These are phyloP conservation scores for Mycosarcoma maydis DNA, from an alignment of 1,284 basidiomycete species.

Conservation along the genomic window DNA sequence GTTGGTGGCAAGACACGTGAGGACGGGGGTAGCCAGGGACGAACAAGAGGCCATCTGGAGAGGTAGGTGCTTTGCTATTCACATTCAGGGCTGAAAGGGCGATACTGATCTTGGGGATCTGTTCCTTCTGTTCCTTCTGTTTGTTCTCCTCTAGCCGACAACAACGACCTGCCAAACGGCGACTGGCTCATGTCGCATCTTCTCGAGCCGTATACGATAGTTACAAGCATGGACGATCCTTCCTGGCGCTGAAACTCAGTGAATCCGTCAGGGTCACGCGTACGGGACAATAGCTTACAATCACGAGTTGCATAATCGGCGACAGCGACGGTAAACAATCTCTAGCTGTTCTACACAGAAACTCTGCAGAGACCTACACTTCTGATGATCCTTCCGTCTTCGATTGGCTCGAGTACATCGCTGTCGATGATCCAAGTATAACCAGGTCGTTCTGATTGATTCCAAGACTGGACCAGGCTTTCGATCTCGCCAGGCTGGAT, in stretches of 20 bases:
- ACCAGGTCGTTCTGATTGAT: background rate
- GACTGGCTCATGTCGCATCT: slow-evolving; percentile 60
- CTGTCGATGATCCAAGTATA: slow-evolving; percentile 20
- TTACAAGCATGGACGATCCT: slow-evolving; percentile 38
- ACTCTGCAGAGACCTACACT: slow-evolving; percentile 26
- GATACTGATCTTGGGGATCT: too few relatives aligned
- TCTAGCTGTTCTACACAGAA: background rate
- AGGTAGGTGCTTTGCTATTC: slow-evolving; percentile 70
- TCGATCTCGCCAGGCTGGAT: slow-evolving; percentile 35
- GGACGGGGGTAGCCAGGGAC: slow-evolving; percentile 77
- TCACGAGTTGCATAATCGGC: background rate
- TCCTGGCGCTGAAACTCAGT: slow-evolving; percentile 17
- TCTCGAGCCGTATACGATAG: slow-evolving; percentile 43
- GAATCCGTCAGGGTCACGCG: too few relatives aligned
- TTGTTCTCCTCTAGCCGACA: slow-evolving; percentile 38
- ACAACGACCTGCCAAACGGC: slow-evolving; percentile 65
- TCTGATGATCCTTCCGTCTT: slow-evolving; percentile 33
- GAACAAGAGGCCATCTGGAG: slow-evolving; percentile 76
- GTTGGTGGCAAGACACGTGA: slow-evolving; percentile 78
- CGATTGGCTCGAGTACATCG: slow-evolving; percentile 29
- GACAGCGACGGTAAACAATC: too few relatives aligned
- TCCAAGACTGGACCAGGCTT: slow-evolving; percentile 19
- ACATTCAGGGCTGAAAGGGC: background rate
- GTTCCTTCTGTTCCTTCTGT: too few relatives aligned
- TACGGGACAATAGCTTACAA: too few relatives aligned